Percentiles rank a stretch among this genome's conserved stretches.
These are phyloP conservation scores for Myxozyma neglecta DNA, from an alignment of 805 yeast species.

Conservation along the genomic window DNA sequence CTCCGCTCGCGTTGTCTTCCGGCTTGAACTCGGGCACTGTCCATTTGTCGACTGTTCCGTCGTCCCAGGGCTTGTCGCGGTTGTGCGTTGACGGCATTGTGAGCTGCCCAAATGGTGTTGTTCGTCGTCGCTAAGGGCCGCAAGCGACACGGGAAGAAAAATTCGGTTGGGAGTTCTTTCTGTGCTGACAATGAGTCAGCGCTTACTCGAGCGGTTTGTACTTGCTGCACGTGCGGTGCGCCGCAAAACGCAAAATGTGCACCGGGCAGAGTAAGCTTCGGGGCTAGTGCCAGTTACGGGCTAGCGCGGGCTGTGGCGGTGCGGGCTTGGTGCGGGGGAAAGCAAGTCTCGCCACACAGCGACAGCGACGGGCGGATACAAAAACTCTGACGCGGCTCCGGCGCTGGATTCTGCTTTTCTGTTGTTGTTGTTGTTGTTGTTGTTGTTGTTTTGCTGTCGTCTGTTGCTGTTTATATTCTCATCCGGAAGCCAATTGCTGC, in stretches of 20 bases:
- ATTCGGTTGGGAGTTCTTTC: neutral
- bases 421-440: neutral
- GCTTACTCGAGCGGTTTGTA: no score
- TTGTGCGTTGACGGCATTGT: slow-evolving; percentile 89
- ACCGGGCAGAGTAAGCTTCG: neutral
- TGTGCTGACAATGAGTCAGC: no score
- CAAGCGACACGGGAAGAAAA: no score
- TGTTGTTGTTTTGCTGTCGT: neutral
- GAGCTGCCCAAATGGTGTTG: no score
- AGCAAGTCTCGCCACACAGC: slow-evolving; percentile 4
- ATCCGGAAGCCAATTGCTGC: no score
- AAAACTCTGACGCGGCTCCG: neutral
- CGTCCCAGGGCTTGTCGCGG: slow-evolving; percentile 73
- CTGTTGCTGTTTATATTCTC: no score
- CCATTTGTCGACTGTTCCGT: slow-evolving; percentile 55
- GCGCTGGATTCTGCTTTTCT: neutral
- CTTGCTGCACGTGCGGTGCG: no score
- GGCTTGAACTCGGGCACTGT: slow-evolving; percentile 80
- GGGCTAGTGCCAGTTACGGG: neutral
- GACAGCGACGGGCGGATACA: neutral
- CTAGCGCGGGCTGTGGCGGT: neutral
- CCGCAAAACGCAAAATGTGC: no score
- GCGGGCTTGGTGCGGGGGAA: slow-evolving; percentile 6
- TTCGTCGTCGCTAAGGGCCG: no score
- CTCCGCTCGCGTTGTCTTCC: slow-evolving; percentile 83